Conservation (phyloP, 2,329 filamentous ascomycete genomes). For the Aspergillus latus region DNA sequence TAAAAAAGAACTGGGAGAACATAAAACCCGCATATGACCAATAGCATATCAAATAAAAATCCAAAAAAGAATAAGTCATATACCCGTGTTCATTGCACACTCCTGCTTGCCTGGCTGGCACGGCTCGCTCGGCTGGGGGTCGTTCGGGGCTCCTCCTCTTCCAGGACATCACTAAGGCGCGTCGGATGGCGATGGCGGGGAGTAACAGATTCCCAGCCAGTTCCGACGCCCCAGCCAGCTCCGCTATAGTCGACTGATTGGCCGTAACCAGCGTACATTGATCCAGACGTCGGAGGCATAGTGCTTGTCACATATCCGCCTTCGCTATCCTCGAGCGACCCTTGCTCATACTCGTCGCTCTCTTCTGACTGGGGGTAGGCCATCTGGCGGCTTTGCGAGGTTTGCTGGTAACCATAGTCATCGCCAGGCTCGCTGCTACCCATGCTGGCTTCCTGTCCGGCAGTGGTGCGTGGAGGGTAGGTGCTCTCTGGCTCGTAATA, state of each 20-base stretch:
- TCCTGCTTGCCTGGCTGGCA: slow-evolving; percentile 46
- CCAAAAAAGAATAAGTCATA: slow-evolving; percentile 5
- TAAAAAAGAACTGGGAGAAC: slow-evolving; percentile 8
- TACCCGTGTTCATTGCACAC: slow-evolving; percentile 28
- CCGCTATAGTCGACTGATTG: slow-evolving; percentile 63
- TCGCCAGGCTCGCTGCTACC: slow-evolving; percentile 62
- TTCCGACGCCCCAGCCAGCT: slow-evolving; percentile 62
- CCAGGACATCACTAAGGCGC: slow-evolving; percentile 80
- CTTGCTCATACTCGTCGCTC: slow-evolving; percentile 57
- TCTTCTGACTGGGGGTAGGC: slow-evolving; percentile 52
- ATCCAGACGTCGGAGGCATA: slow-evolving; percentile 27
- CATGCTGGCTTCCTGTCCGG: slow-evolving; percentile 47
- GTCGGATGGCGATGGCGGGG: slow-evolving; percentile 81
- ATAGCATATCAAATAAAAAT: slow-evolving; percentile 1
- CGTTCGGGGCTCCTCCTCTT: slow-evolving; percentile 77
- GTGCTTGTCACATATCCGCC: slow-evolving; percentile 28
- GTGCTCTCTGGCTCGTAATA: slow-evolving; percentile 42
- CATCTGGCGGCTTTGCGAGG: slow-evolving; percentile 62
- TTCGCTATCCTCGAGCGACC: slow-evolving; percentile 48
- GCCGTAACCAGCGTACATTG: slow-evolving; percentile 32
- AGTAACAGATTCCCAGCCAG: slow-evolving; percentile 73
- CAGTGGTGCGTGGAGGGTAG: slow-evolving; percentile 42
- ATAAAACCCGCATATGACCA: slow-evolving; percentile 4
- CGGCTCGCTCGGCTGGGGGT: slow-evolving; percentile 67
- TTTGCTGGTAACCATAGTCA: slow-evolving; percentile 64